Conservation (phyloP, 1,284 basidiomycete genomes). For the Pisolithus thermaeus region DNA sequence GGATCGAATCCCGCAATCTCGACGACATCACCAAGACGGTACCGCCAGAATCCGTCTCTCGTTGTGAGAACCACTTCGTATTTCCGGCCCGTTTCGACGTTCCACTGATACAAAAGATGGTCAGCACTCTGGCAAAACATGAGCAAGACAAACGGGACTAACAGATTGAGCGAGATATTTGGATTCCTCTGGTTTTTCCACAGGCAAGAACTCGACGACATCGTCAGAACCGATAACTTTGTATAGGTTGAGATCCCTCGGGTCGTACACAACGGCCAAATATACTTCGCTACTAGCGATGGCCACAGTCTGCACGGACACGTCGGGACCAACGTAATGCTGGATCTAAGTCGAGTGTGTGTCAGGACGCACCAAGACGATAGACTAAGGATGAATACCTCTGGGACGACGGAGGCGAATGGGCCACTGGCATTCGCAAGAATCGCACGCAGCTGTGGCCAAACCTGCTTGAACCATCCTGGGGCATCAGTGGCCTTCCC, state of each 20-base stretch:
- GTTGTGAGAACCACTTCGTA: slow-evolving; percentile 7
- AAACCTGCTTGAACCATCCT: slow-evolving; percentile 16
- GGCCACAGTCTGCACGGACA: slow-evolving; percentile 14
- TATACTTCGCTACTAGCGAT: slow-evolving; percentile 21
- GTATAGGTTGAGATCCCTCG: slow-evolving; percentile 16
- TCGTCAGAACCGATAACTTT: slow-evolving; percentile 23
- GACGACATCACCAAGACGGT: slow-evolving; percentile 6
- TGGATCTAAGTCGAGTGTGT: slow-evolving; percentile 10
- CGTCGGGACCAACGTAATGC: slow-evolving; percentile 17
- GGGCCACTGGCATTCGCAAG: slow-evolving; percentile 20
- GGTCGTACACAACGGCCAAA: slow-evolving; percentile 21
- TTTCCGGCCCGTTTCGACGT: slow-evolving; percentile 5
- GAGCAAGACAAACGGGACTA: background rate
- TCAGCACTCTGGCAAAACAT: background rate
- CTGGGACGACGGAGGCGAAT: slow-evolving; percentile 17
- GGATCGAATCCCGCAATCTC: slow-evolving; percentile 6
- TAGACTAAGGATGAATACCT: slow-evolving; percentile 5
- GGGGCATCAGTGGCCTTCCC: background rate
- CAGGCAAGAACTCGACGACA: slow-evolving; percentile 19
- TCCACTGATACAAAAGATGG: slow-evolving; percentile 1
- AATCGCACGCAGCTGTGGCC: slow-evolving; percentile 14
- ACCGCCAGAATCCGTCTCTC: slow-evolving; percentile 9
- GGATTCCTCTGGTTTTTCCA: slow-evolving; percentile 14
- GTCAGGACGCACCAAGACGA: background rate
- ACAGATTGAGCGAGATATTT: slow-evolving; percentile 17